phyloP scores from a whole-genome alignment of 495 filamentous ascomycete genomes.

The Melanomma pulvis-pyrius region DNA sequence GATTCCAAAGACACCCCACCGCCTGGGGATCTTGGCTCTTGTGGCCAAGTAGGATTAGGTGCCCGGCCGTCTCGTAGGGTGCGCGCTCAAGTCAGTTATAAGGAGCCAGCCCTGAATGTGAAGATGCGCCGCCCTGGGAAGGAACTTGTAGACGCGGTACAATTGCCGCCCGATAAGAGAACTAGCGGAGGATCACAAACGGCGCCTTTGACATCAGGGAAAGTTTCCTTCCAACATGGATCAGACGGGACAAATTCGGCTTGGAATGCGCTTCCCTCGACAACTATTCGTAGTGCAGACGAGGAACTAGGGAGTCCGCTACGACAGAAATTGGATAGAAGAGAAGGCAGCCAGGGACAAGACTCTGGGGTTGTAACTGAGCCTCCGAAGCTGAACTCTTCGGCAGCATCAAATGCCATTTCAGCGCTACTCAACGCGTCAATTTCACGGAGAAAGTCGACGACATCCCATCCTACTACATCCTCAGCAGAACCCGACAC shows the following conservation, averaged over 20 bases:
- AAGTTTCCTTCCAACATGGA: constrained; percentile 2
- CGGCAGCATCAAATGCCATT: constrained; percentile 29
- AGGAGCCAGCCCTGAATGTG: constrained; percentile 45
- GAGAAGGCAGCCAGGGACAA: constrained; percentile 3
- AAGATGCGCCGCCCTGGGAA: constrained; percentile 50
- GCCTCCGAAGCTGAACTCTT: constrained; percentile 24
- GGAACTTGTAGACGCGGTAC: constrained; percentile 46
- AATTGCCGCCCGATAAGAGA: constrained; percentile 27
- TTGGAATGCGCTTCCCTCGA: constrained; percentile 29
- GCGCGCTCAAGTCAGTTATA: constrained; percentile 47
- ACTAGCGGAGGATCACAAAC: constrained; percentile 30
- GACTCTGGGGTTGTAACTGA: not conserved
- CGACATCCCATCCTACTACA: not conserved
- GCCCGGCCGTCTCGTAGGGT: constrained; percentile 44
- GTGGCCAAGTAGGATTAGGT: constrained; percentile 16
- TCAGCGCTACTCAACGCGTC: constrained; percentile 22
- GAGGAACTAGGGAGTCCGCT: constrained; percentile 34
- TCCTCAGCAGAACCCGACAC: not conserved
- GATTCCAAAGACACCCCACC: constrained; percentile 46
- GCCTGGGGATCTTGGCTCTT: constrained; percentile 39
- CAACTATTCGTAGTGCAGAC: not conserved
- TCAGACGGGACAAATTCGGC: constrained; percentile 17
- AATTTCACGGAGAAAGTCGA: not conserved
- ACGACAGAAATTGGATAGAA: constrained; percentile 29
- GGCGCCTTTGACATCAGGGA: not conserved